Evolutionary conservation across 2,329 filamentous ascomycete genomes (phyloP), one percentile per base, ranked within the genome.

Genomic region (Rhynchosporium secalis): DNA sequence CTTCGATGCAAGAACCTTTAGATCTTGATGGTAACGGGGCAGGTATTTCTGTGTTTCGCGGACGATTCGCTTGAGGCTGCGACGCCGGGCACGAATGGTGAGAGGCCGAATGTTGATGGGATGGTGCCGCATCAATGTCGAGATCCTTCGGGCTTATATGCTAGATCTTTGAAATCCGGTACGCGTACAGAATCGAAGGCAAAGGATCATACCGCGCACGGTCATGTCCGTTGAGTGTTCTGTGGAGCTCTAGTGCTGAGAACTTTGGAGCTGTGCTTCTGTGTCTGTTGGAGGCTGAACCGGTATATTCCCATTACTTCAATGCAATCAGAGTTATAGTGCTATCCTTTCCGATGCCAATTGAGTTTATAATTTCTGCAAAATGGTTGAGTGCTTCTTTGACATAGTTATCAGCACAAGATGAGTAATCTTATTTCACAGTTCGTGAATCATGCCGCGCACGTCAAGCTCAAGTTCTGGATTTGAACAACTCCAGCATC

Each of bases 111-210:
- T 7, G 47, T 41, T 10, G 38, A 36, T 38, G 55, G 55, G 8
- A 47, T 57, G 55, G 41, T 57, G 9, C 55, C 55, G n/a, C 55
- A 57, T 46, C 55, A 57, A n/a, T 57, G 55, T 26, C 13, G 15
- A 13, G 40, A 57, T 47, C n/a, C 40, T 45, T 46, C 55, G 3
- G 2, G 5, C 5, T 57, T 46, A 8, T 47, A 56, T 45, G 54
- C 45, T 13, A 56, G 26, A 12, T 56, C 54, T 56, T 9, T 46
- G 41, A 41, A 13, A 15, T 47, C 41, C 6, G 9, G 7, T 26
- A 36, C 12, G 26, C 26, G 46, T 12, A 3, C 28, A 8, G 15
- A 28, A 26, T 26, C 9, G 7, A 26, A 5, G 2, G 4, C 40
- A 12, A 3, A 12, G 13, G 8, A 15, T 6, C n/a, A 26, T 29